A percentile compares a stretch with the other conserved stretches of the same genome.
These are phyloP conservation scores for Ramaria sp. DNA, from an alignment of 768 basidiomycete species.

Conservation along the genomic window DNA sequence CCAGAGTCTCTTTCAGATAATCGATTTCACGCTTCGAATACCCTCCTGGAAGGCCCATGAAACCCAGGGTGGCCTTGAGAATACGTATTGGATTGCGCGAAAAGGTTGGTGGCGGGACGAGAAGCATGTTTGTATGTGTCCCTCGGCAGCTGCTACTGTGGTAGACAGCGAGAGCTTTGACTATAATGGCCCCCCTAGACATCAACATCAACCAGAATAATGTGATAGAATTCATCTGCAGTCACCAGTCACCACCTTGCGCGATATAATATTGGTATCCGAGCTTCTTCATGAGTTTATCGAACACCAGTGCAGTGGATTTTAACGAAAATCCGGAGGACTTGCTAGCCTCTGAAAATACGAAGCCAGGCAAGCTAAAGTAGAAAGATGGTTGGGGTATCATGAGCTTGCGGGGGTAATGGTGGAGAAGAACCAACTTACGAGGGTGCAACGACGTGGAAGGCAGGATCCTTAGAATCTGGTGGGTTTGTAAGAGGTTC, in stretches of 20 bases:
- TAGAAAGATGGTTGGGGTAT: background rate
- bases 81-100: conserved; percentile 9
- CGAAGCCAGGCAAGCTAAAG: conserved; percentile 39
- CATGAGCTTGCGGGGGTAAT: background rate
- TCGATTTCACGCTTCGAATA: conserved; percentile 3
- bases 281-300: conserved; percentile 37
- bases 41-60: background rate
- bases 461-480: conserved; percentile 36
- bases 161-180: background rate
- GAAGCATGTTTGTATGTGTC: conserved; percentile 2
- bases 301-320: conserved; percentile 37
- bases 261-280: conserved; percentile 34
- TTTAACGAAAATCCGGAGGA: conserved; percentile 33
- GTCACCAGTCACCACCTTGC: background rate
- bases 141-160: background rate
- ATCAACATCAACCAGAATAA: background rate
- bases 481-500: conserved; percentile 33
- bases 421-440: background rate
- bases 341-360: conserved; percentile 46
- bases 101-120: background rate
- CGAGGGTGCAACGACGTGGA: conserved; percentile 45
- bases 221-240: background rate
- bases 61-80: background rate
- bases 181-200: background rate
- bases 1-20: background rate